These are phyloP conservation scores for Auricularia sp. DNA, from an alignment of 768 basidiomycete species.

Conservation along the genomic window DNA sequence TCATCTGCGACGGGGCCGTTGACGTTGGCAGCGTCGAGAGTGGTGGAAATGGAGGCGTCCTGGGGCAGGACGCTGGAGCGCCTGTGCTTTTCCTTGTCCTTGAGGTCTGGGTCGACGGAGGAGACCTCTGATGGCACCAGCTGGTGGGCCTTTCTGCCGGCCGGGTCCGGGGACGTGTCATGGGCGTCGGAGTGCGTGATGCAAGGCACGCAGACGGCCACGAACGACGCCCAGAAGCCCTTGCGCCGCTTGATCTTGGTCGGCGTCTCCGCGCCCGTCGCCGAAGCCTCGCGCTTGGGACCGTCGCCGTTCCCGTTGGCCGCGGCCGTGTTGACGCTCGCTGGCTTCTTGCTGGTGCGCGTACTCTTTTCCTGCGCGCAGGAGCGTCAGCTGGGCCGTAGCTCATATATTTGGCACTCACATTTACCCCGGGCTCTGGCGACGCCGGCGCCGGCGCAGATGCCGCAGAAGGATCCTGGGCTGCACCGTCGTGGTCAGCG, in stretches of 20 bases:
- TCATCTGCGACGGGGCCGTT: background rate
- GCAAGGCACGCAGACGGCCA: background rate
- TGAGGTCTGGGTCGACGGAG: background rate
- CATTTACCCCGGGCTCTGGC: too few species aligned
- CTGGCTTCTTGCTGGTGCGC: too few species aligned
- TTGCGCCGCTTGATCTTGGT: slow-evolving; percentile 1
- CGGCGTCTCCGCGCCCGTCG: background rate
- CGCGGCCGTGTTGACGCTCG: too few species aligned
- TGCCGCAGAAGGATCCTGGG: too few species aligned
- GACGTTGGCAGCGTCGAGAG: background rate
- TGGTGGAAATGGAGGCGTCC: slow-evolving; percentile 1
- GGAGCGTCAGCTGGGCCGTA: too few species aligned
- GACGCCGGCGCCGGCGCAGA: too few species aligned
- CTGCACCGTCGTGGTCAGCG: too few species aligned
- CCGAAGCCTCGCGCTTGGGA: background rate
- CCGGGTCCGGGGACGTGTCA: background rate
- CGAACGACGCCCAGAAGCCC: background rate
- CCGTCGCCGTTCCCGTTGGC: too few species aligned
- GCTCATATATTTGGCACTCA: too few species aligned
- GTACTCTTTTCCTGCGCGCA: too few species aligned
- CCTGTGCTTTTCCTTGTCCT: background rate
- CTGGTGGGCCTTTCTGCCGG: background rate
- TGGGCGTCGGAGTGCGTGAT: background rate
- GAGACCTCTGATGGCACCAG: background rate
- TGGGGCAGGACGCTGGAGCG: background rate